Evolutionary conservation across 73 alveolate species (phyloP), one percentile per base, ranked within the genome.

Genomic region (Paramecium tetraurelia): DNA sequence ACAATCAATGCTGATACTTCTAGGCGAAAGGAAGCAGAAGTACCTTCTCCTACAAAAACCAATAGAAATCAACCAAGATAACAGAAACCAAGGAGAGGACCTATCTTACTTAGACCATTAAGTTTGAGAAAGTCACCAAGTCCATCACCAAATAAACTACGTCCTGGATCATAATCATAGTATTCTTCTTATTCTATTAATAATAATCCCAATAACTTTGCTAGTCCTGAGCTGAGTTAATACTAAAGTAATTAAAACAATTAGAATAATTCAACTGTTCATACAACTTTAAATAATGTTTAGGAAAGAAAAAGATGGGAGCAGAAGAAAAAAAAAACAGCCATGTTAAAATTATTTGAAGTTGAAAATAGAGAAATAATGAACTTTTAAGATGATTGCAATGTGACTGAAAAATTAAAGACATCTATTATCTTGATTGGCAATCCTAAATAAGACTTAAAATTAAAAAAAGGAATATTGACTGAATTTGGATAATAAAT

Each of bases 401-500:
- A 14, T 75, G 85, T 77, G 35, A 33, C 93, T 86, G 86, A 58
- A 86, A 58, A 72, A 38, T 63, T 86, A 86, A 86, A 63, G 71
- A 86, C 84, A 35, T 69, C 93, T 7, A 24, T 85, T 3, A 85
- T 85, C 7, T 58, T 72, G 38, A 85, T 58, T 14, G 93, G 93
- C 2, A 85, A 85, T 27, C 93, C 93, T 0, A 85, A 58, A 72
- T 72, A 69, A 7, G 93, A 59, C 41, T 18, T 59, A 38, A 63
- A 86, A 16, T 14, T 58, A 38, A 59, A 59, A 27, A 63, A 35
- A 22, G 93, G 88, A 68, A 68, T 41, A 11, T 41, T 77, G 35
- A 86, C 93, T 18, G 93, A 86, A 12, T 86, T 86, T 86, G 93
- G 93, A 22, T 58, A 77, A 59, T 41, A 36, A 7, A 59, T 59